Base-by-base conservation (phyloP, 1,284 basidiomycete species). In the Clitocybe nebularis region DNA sequence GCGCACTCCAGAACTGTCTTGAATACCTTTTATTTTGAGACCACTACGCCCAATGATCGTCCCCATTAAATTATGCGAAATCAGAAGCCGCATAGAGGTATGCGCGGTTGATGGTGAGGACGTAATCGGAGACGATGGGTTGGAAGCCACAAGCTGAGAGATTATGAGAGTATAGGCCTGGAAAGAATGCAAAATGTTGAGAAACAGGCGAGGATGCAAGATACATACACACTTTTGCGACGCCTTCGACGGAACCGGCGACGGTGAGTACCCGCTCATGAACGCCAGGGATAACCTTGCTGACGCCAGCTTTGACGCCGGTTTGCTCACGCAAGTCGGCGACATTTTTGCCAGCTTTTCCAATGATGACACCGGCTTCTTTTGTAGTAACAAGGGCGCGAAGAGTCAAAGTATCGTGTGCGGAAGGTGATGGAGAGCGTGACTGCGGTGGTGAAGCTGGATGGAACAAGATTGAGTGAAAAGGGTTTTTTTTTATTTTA, bases 21-120 rank as follows among this genome's bases (percentile, higher is more conserved):
- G 96, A 64, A 99, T 99, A 64, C 94, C 92, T 74, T 99, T 99
- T 70, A 99, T 99, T 81, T 98, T 99, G 64, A 91, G 83, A 52
- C 96, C 96, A 47, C 74, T 88, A 57, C 95, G 91, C 53, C 96
- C 96, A 57, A 99, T 99, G 67, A 99, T 92, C 44, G 93, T 95
- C 43, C 96, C 96, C 96, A 99, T 99, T 53, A 98, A 81, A 65
- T 96, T 95, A 74, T 99, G 94, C 41, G 93, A 96, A 63, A 99
- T 93, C 58, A 99, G 82, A 51, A 96, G 89, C 47, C 93, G 90
- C 62, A 98, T 86, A 47, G 93, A 89, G 43, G 93, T 93, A 66
- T 91, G 84, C 37, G 84, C 72, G 54, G 85, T 76, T 47, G 82
- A 74, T 34, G 79, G 74, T 22, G 77, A 78, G 49, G 76, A 68